Conservation (phyloP, 306 rosid genomes). For the Argentina anserina region DNA sequence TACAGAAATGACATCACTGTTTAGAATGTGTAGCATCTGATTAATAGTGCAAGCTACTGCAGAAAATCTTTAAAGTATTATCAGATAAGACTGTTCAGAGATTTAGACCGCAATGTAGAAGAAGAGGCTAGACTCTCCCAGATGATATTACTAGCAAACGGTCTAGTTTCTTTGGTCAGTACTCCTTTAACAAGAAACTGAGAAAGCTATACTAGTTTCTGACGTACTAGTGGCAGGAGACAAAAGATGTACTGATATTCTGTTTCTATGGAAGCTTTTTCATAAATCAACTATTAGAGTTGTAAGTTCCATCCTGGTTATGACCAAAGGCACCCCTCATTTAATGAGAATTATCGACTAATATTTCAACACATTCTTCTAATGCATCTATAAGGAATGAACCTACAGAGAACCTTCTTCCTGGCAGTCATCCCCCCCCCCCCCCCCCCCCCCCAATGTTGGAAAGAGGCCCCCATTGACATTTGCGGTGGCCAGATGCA, state of each 20-base stretch:
- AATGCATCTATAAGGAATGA: conserved; percentile 9
- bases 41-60: neutral
- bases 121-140: neutral
- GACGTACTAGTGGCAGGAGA: neutral
- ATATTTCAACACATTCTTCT: neutral
- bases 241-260: neutral
- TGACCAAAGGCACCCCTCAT: neutral
- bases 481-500: conserved; percentile 23
- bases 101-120: neutral
- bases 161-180: neutral
- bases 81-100: neutral
- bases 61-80: neutral
- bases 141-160: neutral
- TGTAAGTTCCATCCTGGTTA: neutral
- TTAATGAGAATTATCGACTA: neutral
- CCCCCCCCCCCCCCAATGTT: conserved; percentile 21
- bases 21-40: neutral
- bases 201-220: neutral
- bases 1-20: neutral
- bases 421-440: no score
- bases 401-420: conserved; percentile 18
- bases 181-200: neutral
- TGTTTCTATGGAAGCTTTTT: neutral
- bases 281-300: neutral
- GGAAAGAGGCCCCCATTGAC: conserved; percentile 15